Base-by-base conservation (phyloP, 345 rosid species). In the Corchorus olitorius region DNA sequence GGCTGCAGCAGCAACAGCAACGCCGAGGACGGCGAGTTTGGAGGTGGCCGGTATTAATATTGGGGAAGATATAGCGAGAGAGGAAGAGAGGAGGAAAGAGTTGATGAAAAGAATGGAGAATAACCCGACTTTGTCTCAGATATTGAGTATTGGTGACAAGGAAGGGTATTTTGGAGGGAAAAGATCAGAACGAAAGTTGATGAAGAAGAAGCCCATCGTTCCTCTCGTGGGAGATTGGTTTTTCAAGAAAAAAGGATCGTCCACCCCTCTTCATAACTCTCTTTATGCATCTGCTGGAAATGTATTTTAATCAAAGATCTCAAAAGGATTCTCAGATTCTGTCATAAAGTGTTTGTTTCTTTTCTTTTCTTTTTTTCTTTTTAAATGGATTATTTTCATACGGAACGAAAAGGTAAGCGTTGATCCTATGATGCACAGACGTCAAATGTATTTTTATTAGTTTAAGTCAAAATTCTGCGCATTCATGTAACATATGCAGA, bases 141-240 rank as follows among this genome's bases (percentile, higher is more conserved):
- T 91, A 79, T 79, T 93, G 81, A 91, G 84, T 62, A 77, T 84
- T 56, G 85, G 82, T 4, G 86, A 85, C 14, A 75, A 70, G 13
- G 75, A 61, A 16, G 80, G 65, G 22, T 64, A 78, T 64, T 78
- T 79, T 56, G 80, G 69, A 1, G 78, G 77, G 13, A 74, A 60
- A 43, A 86, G 70, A 27, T 27, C 27, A 8, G 82, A 78, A 75
- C 78, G 58, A 77, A 86, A 78, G 65, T 65, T 14, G 81, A 83
- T 12, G 87, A 92, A 89, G 86, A 87, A 86, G 92, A 94, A 93
- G 83, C 99, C 98, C 27, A 87, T 93, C 0, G 83, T 93, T 78
- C 99, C 98, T 61, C 88, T 91, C 7, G 83, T 91, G 61, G 90
- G 91, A 54, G 94, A 93, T 65, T 82, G 88, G 55, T 73, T 91